Percentiles rank a stretch among this genome's conserved stretches.
phyloP scores from a whole-genome alignment of 768 basidiomycete genomes.

The Tricholoma terreum region DNA sequence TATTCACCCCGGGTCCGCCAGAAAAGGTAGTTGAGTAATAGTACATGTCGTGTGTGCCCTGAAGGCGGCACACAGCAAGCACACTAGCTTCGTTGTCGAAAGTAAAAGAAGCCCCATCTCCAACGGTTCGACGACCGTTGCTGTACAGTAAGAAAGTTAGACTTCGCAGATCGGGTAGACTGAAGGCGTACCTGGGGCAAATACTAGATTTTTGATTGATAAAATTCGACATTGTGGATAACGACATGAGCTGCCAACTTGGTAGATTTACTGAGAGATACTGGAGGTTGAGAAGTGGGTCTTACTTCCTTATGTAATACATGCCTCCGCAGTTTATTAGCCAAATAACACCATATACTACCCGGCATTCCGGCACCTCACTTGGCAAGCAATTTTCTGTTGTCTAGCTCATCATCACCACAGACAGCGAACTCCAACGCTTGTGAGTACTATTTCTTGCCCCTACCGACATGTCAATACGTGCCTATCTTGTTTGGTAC shows the following conservation, averaged over 20 bases:
- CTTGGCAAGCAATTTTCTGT: conserved; percentile 12
- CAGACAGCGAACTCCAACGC: conserved; percentile 37
- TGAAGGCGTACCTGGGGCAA: conserved; percentile 78
- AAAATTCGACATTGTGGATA: conserved; percentile 67
- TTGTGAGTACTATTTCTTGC: conserved; percentile 31
- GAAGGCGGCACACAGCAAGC: conserved; percentile 81
- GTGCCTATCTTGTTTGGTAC: conserved; percentile 3
- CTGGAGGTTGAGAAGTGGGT: conserved; percentile 8
- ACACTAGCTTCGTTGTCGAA: conserved; percentile 77
- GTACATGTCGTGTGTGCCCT: conserved; percentile 80
- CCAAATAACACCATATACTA: conserved; percentile 6
- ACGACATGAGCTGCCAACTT: conserved; percentile 89
- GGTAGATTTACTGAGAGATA: conserved; percentile 37
- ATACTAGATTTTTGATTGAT: conserved; percentile 84
- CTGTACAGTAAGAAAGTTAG: conserved; percentile 34
- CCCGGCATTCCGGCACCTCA: conserved; percentile 9
- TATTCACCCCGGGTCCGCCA: conserved; percentile 84
- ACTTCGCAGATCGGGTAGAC: neutral
- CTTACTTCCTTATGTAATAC: conserved; percentile 15
- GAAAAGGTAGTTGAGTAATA: conserved; percentile 93
- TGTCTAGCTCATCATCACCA: conserved; percentile 30
- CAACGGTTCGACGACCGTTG: conserved; percentile 97
- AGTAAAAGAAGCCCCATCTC: conserved; percentile 87
- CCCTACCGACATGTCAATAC: conserved; percentile 3
- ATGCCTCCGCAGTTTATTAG: neutral